These are phyloP conservation scores for Candida dubliniensis DNA, from an alignment of 1,139 yeast genomes.

Conservation along the genomic window DNA sequence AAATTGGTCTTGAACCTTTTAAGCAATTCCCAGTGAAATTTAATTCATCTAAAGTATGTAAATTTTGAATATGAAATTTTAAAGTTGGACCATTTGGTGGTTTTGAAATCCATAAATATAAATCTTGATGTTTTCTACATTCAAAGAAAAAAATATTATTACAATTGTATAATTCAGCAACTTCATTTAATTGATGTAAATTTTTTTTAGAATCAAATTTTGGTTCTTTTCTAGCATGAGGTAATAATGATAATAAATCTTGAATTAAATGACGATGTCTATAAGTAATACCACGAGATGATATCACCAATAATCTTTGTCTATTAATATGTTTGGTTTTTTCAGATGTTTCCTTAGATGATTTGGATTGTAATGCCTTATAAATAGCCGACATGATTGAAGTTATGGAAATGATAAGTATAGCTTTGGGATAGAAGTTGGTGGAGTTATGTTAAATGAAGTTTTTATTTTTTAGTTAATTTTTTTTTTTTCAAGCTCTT, in stretches of 20 bases:
- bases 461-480: too few relatives aligned
- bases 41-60: conserved; percentile 94
- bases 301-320: conserved; percentile 81
- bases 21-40: conserved; percentile 96
- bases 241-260: conserved; percentile 77
- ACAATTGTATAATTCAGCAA: conserved; percentile 96
- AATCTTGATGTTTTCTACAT: conserved; percentile 94
- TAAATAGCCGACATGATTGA: conserved; percentile 60
- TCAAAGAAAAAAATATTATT: conserved; percentile 93
- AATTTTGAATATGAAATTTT: conserved; percentile 89
- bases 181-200: conserved; percentile 84
- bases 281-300: conserved; percentile 91
- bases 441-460: not conserved
- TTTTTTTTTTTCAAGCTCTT: not conserved
- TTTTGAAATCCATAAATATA: conserved; percentile 91
- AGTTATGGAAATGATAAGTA: not conserved
- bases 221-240: conserved; percentile 96
- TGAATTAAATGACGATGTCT: conserved; percentile 93
- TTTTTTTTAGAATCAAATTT: conserved; percentile 92
- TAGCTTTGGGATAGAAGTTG: not conserved
- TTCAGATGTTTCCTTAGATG: conserved; percentile 44
- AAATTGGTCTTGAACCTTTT: conserved; percentile 93
- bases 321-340: conserved; percentile 63
- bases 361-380: conserved; percentile 63
- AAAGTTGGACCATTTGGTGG: conserved; percentile 98